phyloP scores from a whole-genome alignment of 1,284 basidiomycete genomes.

The Inonotus obliquus region DNA sequence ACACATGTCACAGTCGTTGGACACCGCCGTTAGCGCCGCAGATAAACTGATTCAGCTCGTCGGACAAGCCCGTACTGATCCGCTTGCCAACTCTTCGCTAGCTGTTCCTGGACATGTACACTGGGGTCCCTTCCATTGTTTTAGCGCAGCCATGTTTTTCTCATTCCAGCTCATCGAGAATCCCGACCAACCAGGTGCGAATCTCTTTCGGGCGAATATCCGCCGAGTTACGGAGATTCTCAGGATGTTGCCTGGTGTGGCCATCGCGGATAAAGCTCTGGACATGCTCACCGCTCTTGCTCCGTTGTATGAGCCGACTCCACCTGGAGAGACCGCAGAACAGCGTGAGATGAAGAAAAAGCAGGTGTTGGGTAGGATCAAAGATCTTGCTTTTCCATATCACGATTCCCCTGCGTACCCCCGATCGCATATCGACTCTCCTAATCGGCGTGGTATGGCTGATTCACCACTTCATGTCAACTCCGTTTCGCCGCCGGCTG shows the following conservation, averaged over 20 bases:
- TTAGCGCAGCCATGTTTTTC: conserved; percentile 83
- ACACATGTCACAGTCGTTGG: conserved; percentile 53
- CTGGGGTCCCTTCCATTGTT: conserved; percentile 77
- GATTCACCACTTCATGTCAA: conserved; percentile 6
- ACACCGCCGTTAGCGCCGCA: conserved; percentile 68
- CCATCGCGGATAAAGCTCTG: conserved; percentile 67
- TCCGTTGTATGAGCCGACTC: conserved; percentile 52
- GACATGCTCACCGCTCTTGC: conserved; percentile 63
- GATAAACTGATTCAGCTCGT: conserved; percentile 73
- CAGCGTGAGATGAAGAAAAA: conserved; percentile 55
- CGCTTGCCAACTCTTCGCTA: conserved; percentile 59
- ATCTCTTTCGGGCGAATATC: conserved; percentile 67
- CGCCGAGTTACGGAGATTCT: conserved; percentile 61
- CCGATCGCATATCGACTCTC: conserved; percentile 16
- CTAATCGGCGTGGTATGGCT: conserved; percentile 4
- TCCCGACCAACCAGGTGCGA: conserved; percentile 70
- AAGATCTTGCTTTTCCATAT: conserved; percentile 74
- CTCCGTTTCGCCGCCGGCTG: conserved; percentile 7
- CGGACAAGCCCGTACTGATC: conserved; percentile 64
- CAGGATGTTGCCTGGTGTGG: conserved; percentile 54
- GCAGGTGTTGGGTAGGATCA: conserved; percentile 57
- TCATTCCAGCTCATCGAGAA: conserved; percentile 77
- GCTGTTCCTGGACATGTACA: conserved; percentile 77
- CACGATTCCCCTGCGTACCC: conserved; percentile 45
- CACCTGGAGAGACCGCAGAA: conserved; percentile 37